Evolutionary conservation across 495 filamentous ascomycete species (phyloP), one percentile per base, ranked within the genome.

Genomic region (Talaromyces thailandensis): DNA sequence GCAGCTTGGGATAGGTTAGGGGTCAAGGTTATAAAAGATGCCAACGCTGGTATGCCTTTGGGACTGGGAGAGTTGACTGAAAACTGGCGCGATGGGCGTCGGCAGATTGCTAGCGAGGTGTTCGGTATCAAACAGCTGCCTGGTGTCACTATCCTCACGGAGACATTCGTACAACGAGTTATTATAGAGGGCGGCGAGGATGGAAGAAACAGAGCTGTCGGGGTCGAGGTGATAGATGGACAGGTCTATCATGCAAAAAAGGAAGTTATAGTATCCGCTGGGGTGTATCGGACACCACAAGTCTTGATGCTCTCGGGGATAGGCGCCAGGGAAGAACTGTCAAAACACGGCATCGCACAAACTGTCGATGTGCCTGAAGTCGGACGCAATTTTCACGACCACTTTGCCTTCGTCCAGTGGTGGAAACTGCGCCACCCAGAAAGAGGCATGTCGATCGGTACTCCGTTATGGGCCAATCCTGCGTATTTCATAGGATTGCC

Each of bases 241-340:
- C 29, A n/a, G 2, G 16, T n/a, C 16, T 58, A 21, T 31, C 28
- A 50, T 3, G 73, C 73, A 1, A 63, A 63, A 14, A 60, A 72
- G 7, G 84, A 87, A 50, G 67, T 77, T 12, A 67, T 77, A 43
- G 35, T 77, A 6, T 66, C 65, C 9, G 60, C 63, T 12, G 75
- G 75, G 11, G 64, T 67, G 4, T 65, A 71, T 37, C 66, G 64
- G n/a, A 73, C 74, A 0, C 75, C 75, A 1, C 69, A 75, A 60
- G 14, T 79, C 2, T 69, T 79, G n/a, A 65, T 73, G 66, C 65
- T 76, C 29, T 75, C 73, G 4, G 75, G 75, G 6, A 71, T 79
- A 28, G 76, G 76, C 1, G 66, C 73, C 0, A 50, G 31, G 4
- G 58, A 63, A 6, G 37, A 70, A 24, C 64, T 79, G 0, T n/a